Base-by-base conservation (phyloP, 495 filamentous ascomycete species). In the Penicillium manginii region DNA sequence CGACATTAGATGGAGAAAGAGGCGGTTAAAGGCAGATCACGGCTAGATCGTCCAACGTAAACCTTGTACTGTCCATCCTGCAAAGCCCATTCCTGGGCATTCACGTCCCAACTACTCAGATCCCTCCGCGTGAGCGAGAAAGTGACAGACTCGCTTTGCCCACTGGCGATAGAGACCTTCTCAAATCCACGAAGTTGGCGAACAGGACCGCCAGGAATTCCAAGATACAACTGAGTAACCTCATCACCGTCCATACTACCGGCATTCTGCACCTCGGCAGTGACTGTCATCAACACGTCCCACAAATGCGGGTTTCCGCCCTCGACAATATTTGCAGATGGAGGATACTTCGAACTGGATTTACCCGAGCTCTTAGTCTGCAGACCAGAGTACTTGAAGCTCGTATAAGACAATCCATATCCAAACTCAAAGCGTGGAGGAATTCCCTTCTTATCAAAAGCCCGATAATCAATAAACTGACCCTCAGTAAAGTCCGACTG, bases 391-490 rank as follows among this genome's bases (percentile, higher is more conserved):
- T 91, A 87, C 10, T 68, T 54, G 65, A 90, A 91, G 0, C 76
- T 84, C 4, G 87, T 88, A 62, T 90, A 90, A 18, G 81, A 81
- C 2, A 90, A 69, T 0, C 88, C 88, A 51, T 81, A 89, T 14
- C 88, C 89, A 59, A 90, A 91, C 31, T 85, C 81, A 71, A 93
- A 93, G 0, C 87, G 79, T 0, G 88, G 86, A 3, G 76, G 68
- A 23, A 87, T 73, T 9, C 81, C 77, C 2, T 79, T 70, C 21
- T 83, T 80, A 63, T 96, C 90, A 72, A 91, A 94, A 71, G 87
- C 87, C 4, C 88, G 79, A 67, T 96, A 94, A 9, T 90, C 90
- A 49, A 94, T 85, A 72, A 87, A 92, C 29, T 93, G 73, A 55
- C 85, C 86, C 70, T 93, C 90, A 7, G 64, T 69, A 62, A 88